Evolutionary conservation across 2,329 filamentous ascomycete genomes (phyloP).

Genomic region (Celoporthe dispersa): DNA sequence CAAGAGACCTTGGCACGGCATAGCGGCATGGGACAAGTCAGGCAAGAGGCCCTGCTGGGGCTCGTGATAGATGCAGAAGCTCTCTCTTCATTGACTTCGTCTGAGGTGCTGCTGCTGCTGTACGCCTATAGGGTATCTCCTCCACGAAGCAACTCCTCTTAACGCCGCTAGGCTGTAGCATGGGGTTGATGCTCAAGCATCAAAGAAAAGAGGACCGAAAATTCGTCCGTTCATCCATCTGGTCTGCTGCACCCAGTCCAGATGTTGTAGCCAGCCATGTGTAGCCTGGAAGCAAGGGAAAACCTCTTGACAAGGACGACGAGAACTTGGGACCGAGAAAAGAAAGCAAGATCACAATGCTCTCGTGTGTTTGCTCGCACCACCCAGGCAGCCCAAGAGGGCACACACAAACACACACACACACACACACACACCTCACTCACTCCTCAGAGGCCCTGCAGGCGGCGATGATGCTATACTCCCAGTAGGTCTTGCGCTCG

Average conservation of each 20-base stretch:
- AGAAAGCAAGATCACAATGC: background rate
- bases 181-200: background rate
- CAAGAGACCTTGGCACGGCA: background rate
- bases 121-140: constrained; percentile 9
- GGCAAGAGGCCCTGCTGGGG: background rate
- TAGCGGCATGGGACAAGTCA: background rate
- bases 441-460: constrained; percentile 47
- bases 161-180: background rate
- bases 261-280: background rate
- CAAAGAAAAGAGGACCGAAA: background rate
- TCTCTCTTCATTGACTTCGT: background rate
- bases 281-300: background rate
- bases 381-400: background rate
- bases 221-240: background rate
- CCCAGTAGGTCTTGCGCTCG: constrained; percentile 59
- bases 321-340: background rate
- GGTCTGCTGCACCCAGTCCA: background rate
- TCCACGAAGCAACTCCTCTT: constrained; percentile 2
- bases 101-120: background rate
- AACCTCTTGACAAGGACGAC: background rate
- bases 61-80: background rate
- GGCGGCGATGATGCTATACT: constrained; percentile 61
- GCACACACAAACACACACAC: too few species aligned
- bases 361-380: background rate
- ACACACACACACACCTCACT: background rate